Conservation (phyloP, 495 filamentous ascomycete species). For the Cairneyella variabilis region DNA sequence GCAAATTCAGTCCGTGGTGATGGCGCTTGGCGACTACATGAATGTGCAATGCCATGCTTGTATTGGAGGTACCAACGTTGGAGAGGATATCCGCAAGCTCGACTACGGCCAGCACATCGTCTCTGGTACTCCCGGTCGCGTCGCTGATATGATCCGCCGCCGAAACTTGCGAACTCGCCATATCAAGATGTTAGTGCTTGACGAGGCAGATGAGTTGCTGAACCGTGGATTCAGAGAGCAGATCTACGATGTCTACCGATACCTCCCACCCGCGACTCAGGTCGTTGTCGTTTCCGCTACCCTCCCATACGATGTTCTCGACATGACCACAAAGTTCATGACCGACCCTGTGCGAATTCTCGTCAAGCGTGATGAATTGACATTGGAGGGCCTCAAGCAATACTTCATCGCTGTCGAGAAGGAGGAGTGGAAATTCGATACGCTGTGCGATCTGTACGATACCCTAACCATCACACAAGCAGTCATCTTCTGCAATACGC, state of each 20-base stretch:
- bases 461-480: conserved; percentile 98
- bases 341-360: conserved; percentile 96
- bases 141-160: conserved; percentile 98
- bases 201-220: conserved; percentile 89
- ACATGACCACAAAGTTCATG: conserved; percentile 99
- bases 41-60: conserved; percentile 98
- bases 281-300: conserved; percentile 98
- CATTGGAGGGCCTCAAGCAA: conserved; percentile 96
- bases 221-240: conserved; percentile 97
- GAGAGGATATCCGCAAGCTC: conserved; percentile 94
- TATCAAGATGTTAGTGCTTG: conserved; percentile 99
- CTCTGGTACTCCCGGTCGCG: conserved; percentile 90
- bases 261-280: conserved; percentile 92
- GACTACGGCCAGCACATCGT: conserved; percentile 97
- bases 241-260: conserved; percentile 98
- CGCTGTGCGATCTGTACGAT: conserved; percentile 98
- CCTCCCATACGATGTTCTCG: conserved; percentile 94
- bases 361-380: conserved; percentile 99
- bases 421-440: conserved; percentile 99
- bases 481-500: conserved; percentile 99
- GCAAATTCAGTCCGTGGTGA: conserved; percentile 96
- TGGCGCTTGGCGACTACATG: conserved; percentile 99
- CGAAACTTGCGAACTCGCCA: conserved; percentile 87
- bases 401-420: conserved; percentile 99
- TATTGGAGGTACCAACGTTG: conserved; percentile 96